phyloP scores from a whole-genome alignment of 2,329 filamentous ascomycete genomes.

The Fusarium sp. region DNA sequence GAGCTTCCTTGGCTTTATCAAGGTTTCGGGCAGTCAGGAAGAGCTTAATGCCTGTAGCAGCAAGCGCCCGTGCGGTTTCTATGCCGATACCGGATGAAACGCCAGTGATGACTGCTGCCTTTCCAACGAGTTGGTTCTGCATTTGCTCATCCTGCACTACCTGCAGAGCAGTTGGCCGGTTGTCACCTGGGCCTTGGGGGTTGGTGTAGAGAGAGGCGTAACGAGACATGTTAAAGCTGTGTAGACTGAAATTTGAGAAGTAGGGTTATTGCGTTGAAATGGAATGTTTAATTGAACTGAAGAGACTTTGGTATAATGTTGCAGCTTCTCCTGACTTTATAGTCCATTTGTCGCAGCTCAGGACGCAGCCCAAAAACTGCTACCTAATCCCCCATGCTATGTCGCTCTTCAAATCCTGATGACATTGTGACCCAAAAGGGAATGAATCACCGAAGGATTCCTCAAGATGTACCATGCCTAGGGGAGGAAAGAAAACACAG shows the following conservation, averaged over 20 bases:
- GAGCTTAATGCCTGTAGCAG: slow-evolving; percentile 46
- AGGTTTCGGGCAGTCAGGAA: slow-evolving; percentile 35
- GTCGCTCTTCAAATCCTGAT: background rate
- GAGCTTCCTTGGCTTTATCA: slow-evolving; percentile 25
- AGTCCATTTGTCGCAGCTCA: background rate
- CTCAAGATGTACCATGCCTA: too few relatives aligned
- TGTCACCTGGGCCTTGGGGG: background rate
- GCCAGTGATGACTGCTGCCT: slow-evolving; percentile 28
- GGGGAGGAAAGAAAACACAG: too few relatives aligned
- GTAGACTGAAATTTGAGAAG: too few relatives aligned
- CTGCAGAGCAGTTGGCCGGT: background rate
- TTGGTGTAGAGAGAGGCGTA: background rate
- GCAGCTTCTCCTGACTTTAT: background rate
- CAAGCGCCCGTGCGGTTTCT: slow-evolving; percentile 55
- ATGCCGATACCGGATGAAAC: slow-evolving; percentile 54
- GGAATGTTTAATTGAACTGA: background rate
- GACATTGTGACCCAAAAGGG: background rate
- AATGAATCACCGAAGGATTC: background rate
- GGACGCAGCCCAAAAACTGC: too few relatives aligned
- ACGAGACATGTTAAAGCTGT: background rate
- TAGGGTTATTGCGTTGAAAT: accelerated
- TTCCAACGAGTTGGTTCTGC: background rate
- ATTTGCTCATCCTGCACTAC: background rate
- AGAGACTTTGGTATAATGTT: background rate
- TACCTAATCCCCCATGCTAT: too few relatives aligned